Conservation (phyloP, 257 asterid species). For the Jasminum sambac region DNA sequence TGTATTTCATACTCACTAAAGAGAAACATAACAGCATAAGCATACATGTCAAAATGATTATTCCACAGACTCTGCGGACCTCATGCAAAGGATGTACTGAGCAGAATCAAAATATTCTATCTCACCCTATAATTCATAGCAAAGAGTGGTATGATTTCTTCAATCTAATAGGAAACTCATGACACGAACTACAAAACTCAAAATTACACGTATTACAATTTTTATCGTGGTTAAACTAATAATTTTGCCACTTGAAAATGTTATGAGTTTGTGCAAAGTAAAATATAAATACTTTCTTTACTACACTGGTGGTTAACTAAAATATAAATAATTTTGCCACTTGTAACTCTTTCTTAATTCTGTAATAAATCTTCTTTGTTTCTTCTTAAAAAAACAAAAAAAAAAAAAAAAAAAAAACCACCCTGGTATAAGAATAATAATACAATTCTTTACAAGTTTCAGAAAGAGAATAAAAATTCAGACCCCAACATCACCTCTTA, state of each 20-base stretch:
- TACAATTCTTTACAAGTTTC: not conserved
- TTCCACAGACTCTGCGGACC: conserved; percentile 21
- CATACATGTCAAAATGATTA: conserved; percentile 19
- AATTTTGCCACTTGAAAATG: not conserved
- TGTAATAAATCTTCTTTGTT: too few species aligned
- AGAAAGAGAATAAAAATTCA: not conserved
- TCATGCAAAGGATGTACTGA: not conserved
- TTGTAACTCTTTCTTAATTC: too few species aligned
- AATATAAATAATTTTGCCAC: too few species aligned
- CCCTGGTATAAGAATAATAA: not conserved
- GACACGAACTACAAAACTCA: not conserved
- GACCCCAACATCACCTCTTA: not conserved
- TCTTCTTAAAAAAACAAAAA: too few species aligned
- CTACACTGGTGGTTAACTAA: too few species aligned
- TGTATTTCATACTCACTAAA: conserved; percentile 6
- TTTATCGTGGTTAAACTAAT: not conserved
- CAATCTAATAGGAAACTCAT: not conserved
- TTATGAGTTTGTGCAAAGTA: not conserved
- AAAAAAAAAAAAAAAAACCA: too few species aligned
- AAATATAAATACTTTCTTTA: not conserved
- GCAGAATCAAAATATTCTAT: not conserved
- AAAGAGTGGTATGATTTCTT: not conserved
- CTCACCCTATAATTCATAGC: not conserved
- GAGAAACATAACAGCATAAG: conserved; percentile 5
- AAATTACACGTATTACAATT: not conserved